Percentiles rank a stretch among this genome's conserved stretches.
These are phyloP conservation scores for Nepenthes alata DNA, from an alignment of 179 eudicot genomes.

Conservation along the genomic window DNA sequence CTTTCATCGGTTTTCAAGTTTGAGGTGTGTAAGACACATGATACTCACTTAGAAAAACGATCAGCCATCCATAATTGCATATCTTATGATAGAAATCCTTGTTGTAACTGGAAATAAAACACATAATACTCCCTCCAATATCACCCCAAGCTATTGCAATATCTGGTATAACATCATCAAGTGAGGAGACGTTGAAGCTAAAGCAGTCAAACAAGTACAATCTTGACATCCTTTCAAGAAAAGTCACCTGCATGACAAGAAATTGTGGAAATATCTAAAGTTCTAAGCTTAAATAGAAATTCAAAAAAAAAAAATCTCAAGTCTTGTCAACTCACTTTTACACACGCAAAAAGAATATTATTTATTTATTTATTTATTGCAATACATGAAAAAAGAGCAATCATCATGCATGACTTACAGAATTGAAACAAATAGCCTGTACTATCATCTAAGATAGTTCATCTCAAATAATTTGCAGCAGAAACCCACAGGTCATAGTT, in stretches of 20 bases:
- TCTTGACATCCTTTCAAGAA: slow-evolving; percentile 27
- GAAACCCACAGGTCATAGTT: too few species aligned
- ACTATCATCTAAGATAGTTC: too few species aligned
- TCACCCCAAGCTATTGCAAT: slow-evolving; percentile 35
- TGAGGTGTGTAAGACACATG: background rate
- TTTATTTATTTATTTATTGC: too few species aligned
- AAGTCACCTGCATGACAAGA: slow-evolving; percentile 25
- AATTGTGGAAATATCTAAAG: background rate
- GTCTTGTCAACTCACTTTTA: background rate
- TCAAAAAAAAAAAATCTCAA: too few species aligned
- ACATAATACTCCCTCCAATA: slow-evolving; percentile 25
- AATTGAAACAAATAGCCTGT: too few species aligned
- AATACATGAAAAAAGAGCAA: too few species aligned
- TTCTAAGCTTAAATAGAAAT: too few species aligned
- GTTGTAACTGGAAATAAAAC: slow-evolving; percentile 27
- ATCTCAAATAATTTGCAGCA: too few species aligned
- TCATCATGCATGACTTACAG: too few species aligned
- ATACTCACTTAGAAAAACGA: slow-evolving; percentile 39
- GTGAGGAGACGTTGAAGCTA: slow-evolving; percentile 16
- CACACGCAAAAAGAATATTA: too few species aligned
- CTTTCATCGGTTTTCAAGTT: background rate
- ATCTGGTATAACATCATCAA: slow-evolving; percentile 23
- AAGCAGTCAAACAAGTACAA: slow-evolving; percentile 33
- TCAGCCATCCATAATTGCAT: slow-evolving; percentile 23
- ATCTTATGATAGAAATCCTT: slow-evolving; percentile 22